Evolutionary conservation across 2,329 filamentous ascomycete genomes (phyloP), one percentile per base, ranked within the genome.

Genomic region (Epichloe uncinata): DNA sequence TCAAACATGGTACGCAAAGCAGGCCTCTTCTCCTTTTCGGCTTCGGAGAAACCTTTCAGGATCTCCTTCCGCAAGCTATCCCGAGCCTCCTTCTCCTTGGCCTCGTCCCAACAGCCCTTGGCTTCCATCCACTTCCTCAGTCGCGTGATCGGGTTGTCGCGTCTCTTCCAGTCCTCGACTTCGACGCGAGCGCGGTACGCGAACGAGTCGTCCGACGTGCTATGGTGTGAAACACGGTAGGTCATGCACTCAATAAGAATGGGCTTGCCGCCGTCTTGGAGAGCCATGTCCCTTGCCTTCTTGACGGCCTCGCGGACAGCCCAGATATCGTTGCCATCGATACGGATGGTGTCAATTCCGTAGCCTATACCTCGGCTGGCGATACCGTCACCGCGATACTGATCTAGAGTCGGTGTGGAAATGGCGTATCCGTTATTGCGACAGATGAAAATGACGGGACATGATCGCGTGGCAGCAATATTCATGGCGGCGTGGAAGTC

Each of bases 181-280:
- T 98, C 93, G 1, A 96, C 82, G 26, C 85, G 81, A 1, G 90
- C 89, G 8, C 93, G 85, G 70, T 98, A 98, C 0, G 93, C 93
- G 61, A 96, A 98, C 26, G 86, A 93, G 68, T 98, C 93, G 62
- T 98, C 93, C 0, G 86, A 93, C 0, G 93, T 98, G 67, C 88
- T 95, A 70, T 98, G 93, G 64, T 98, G 89, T 6, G 87, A 91
- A 42, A 97, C 90, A n/a, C 93, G 88, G 69, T 98, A 98, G 22
- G 87, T 91, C 87, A 98, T 95, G 50, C 89, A 89, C 69, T 98
- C 93, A 40, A 98, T 84, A 7, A 98, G 72, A 0, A 98, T 78
- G 0, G 88, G 89, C 54, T 78, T 81, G 4, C 87, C 86, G n/a
- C 87, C 87, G 42, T 87, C 81, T 50, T 84, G 73, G 3, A 97